Evolutionary conservation across 192 early-diverging fungal species (phyloP).

Genomic region (Gaertneriomyces sp.): DNA sequence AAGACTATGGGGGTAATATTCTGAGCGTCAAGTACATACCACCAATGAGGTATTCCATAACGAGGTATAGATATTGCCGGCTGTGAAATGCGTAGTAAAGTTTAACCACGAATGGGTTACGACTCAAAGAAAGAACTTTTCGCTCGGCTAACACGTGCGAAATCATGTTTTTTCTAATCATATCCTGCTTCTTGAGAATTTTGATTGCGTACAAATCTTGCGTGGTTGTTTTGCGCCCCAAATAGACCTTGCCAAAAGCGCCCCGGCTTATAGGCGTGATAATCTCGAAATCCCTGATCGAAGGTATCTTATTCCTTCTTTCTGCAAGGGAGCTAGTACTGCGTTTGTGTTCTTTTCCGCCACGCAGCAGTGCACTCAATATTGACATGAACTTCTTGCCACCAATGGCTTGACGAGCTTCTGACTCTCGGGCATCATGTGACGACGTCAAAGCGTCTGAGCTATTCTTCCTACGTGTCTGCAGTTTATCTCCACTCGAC

Average conservation of each 20-base stretch:
- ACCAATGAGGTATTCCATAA: constrained; percentile 90
- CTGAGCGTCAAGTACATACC: constrained; percentile 33
- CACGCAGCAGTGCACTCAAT: constrained; percentile 65
- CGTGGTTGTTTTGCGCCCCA: constrained; percentile 80
- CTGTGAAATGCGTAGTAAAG: constrained; percentile 92
- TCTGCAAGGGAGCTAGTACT: constrained; percentile 21
- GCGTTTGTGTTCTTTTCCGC: constrained; percentile 36
- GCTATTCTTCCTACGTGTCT: too few species aligned
- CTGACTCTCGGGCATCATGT: too few species aligned
- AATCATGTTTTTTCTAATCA: constrained; percentile 97
- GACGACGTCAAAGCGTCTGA: too few species aligned
- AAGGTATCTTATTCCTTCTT: constrained; percentile 59
- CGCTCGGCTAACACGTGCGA: constrained; percentile 84
- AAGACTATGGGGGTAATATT: neutral
- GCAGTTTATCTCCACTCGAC: too few species aligned
- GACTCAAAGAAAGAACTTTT: constrained; percentile 72
- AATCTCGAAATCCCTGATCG: constrained; percentile 89
- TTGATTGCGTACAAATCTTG: constrained; percentile 90
- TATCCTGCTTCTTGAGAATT: constrained; percentile 86
- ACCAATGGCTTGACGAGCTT: neutral
- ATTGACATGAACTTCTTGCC: constrained; percentile 64
- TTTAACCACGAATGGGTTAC: constrained; percentile 84
- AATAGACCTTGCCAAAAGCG: constrained; percentile 89
- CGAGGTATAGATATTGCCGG: constrained; percentile 81
- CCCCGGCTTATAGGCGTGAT: constrained; percentile 93